phyloP scores from a whole-genome alignment of 495 filamentous ascomycete species.

The Tuber brumale region DNA sequence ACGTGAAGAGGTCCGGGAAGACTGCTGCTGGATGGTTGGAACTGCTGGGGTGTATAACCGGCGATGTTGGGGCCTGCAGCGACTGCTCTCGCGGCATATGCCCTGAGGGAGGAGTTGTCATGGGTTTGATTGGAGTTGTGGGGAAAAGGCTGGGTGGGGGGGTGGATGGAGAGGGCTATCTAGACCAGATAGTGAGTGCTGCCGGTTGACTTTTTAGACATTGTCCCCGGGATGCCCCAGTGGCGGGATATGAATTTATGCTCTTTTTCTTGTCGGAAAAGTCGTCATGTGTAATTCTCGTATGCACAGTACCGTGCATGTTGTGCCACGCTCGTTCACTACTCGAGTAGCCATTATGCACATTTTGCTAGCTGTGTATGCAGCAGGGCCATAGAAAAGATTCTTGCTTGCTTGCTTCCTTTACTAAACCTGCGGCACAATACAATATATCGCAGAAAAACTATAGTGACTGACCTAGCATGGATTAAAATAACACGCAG shows the following conservation, averaged over 20 bases:
- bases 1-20: conserved; percentile 13
- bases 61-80: conserved; percentile 15
- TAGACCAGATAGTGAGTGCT: neutral
- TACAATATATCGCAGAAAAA: neutral
- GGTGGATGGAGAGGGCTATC: neutral
- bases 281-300: conserved; percentile 1
- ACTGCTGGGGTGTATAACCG: neutral
- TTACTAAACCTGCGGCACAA: neutral
- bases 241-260: neutral
- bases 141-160: neutral
- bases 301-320: neutral
- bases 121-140: neutral
- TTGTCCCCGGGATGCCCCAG: neutral
- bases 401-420: neutral
- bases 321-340: neutral
- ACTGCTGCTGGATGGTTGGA: conserved; percentile 6
- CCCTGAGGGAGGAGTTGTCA: conserved; percentile 20
- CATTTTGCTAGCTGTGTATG: neutral
- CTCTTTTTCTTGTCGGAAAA: neutral
- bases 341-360: neutral
- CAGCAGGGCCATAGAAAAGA: neutral
- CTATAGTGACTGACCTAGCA: neutral
- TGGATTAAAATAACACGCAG: neutral
- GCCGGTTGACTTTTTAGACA: neutral
- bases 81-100: conserved; percentile 11